Base-by-base conservation (phyloP, 1,284 basidiomycete species). In the Xerocomus amazonicus region DNA sequence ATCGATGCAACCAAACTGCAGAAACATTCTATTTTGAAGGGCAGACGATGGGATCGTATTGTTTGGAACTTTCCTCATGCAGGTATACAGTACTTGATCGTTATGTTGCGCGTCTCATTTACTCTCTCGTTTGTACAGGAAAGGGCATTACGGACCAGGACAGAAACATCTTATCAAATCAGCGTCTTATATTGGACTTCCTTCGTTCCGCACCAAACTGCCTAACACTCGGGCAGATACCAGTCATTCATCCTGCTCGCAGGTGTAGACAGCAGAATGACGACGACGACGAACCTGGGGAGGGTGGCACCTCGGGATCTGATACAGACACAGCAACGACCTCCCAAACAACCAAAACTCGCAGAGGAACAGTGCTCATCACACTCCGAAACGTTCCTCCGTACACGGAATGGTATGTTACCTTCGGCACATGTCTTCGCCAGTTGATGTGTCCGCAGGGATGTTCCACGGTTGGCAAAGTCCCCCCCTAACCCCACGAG, bases 41-140 rank as follows among this genome's bases (percentile, higher is more conserved):
- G 77, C 43, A 65, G 73, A 61, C 75, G 71, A 53, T 87, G 90
- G 80, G 87, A 93, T 74, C 75, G 81, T 69, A 80, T 98, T 50
- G 84, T 92, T 19, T 98, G 93, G 83, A 97, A 98, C 65, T 99
- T 98, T 61, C 96, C 96, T 45, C 96, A 99, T 73, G 89, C 89
- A 59, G 95, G 95, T 87, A 61, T 23, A 23, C 19, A 17, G 65
- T 10, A 14, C 14, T 40, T 12, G 29, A 13, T 36, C 23, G n/a
- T 33, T 3, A 6, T 2, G 29, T 9, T 10, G 45, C 6, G n/a
- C 16, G 19, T 45, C 28, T 49, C 8, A 29, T 48, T 53, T 43
- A 47, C 35, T 43, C 32, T 42, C 42, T 17, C 48, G 27, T 54
- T 46, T 45, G 41, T 53, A 51, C 50, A 94, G 93, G 93, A 28